Evolutionary conservation across 1,284 basidiomycete species (phyloP), one percentile per base, ranked within the genome.

Genomic region (Malassezia globosa): DNA sequence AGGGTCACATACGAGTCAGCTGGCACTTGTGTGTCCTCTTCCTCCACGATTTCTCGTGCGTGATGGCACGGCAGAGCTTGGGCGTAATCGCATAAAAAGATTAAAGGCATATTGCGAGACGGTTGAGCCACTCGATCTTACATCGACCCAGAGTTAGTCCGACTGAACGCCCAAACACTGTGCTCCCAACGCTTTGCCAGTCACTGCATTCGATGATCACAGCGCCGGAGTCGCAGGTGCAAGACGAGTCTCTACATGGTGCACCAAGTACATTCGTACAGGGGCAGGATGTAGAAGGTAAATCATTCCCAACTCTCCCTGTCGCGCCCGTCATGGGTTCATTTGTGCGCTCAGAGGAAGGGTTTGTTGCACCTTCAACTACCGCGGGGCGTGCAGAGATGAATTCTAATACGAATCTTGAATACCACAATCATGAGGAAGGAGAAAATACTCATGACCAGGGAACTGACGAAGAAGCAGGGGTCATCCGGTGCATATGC

Each of bases 401-500:
- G n/a, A n/a, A n/a, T n/a, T n/a, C n/a, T n/a, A n/a, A n/a, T n/a
- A n/a, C n/a, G n/a, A n/a, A n/a, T n/a, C n/a, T n/a, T n/a, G n/a
- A n/a, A n/a, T n/a, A n/a, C n/a, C n/a, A n/a, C n/a, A n/a, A n/a
- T 31, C 4, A 11, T 16, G 16, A 31, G 29, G 11, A 31, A 16
- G 29, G 16, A 7, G 48, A 48, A 34, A 49, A 62, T 11, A 55
- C 60, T 35, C 56, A 63, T 51, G 61, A 63, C 35, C 59, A 59
- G 29, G 61, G 57, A 38, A 65, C 63, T 2, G 63, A 65, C 42
- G 63, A 65, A 26, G 63, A 65, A 36, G 49, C 59, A 11, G 63
- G 63, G 26, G 50, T 65, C 35, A 65, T 65, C 26, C 54, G 63
- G 38, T 87, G 86, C 66, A 83, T 86, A 43, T 87, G 85, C 64